phyloP scores from a whole-genome alignment of 2,329 filamentous ascomycete genomes.

The Samsoniella hepiali region DNA sequence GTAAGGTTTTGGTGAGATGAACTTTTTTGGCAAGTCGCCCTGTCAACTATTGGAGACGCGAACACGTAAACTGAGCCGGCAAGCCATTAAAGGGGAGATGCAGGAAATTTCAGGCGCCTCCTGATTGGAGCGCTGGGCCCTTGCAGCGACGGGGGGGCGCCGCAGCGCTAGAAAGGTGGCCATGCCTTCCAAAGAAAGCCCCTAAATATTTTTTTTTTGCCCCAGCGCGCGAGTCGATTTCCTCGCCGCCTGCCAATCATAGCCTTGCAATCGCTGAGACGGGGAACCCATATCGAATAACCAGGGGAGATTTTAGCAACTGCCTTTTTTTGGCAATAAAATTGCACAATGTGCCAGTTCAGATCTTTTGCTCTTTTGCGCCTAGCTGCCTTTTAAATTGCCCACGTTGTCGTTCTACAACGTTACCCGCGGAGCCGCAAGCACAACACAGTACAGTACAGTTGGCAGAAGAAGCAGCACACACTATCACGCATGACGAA shows the following conservation, averaged over 20 bases:
- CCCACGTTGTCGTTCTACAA: too few relatives aligned
- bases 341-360: too few relatives aligned
- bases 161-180: not conserved
- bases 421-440: too few relatives aligned
- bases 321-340: not conserved
- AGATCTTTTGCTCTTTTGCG: too few relatives aligned
- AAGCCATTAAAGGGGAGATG: constrained; percentile 14
- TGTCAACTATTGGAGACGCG: constrained; percentile 11
- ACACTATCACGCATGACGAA: too few relatives aligned
- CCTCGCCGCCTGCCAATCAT: not conserved
- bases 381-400: too few relatives aligned
- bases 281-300: not conserved
- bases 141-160: not conserved
- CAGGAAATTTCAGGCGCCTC: constrained; percentile 17
- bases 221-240: not conserved
- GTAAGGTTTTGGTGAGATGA: constrained; percentile 2
- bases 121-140: constrained; percentile 15
- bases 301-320: too few relatives aligned
- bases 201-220: not conserved
- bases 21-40: not conserved
- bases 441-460: too few relatives aligned
- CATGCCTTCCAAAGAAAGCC: not conserved
- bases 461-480: too few relatives aligned
- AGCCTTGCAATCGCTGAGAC: not conserved
- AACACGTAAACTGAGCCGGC: constrained; percentile 11